A percentile compares a stretch with the other conserved stretches of the same genome.
phyloP scores from a whole-genome alignment of 139 green algal species.

The Gonium pectorale region DNA sequence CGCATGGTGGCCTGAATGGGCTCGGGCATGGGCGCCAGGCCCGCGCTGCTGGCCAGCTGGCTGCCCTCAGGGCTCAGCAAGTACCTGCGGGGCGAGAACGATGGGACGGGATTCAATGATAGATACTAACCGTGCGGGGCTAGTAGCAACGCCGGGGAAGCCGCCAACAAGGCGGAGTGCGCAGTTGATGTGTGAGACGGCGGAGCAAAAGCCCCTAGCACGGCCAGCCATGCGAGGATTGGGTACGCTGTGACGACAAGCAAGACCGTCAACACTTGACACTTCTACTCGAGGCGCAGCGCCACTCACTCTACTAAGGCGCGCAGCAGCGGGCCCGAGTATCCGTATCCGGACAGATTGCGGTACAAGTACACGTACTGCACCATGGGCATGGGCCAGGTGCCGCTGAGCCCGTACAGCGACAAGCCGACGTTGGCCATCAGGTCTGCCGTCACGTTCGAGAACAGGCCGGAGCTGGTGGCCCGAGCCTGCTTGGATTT shows the following conservation, averaged over 20 bases:
- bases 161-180: too few species aligned
- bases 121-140: too few species aligned
- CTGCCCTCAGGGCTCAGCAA: not conserved
- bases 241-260: too few species aligned
- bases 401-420: not conserved
- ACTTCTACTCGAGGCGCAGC: too few species aligned
- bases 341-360: conserved; percentile 25
- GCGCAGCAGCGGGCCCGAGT: conserved; percentile 28
- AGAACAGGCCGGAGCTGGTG: not conserved
- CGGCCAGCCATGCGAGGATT: too few species aligned
- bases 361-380: conserved; percentile 31
- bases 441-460: not conserved
- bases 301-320: conserved; percentile 6
- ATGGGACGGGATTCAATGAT: too few species aligned
- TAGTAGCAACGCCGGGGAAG: too few species aligned
- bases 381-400: conserved; percentile 35
- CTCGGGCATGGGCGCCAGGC: conserved; percentile 19
- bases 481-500: not conserved
- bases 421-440: not conserved
- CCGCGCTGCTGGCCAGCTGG: not conserved
- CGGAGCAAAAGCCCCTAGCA: too few species aligned
- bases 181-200: too few species aligned
- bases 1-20: not conserved
- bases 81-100: not conserved
- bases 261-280: too few species aligned